These are phyloP conservation scores for Penicillium chermesinum DNA, from an alignment of 495 filamentous ascomycete genomes.

Conservation along the genomic window DNA sequence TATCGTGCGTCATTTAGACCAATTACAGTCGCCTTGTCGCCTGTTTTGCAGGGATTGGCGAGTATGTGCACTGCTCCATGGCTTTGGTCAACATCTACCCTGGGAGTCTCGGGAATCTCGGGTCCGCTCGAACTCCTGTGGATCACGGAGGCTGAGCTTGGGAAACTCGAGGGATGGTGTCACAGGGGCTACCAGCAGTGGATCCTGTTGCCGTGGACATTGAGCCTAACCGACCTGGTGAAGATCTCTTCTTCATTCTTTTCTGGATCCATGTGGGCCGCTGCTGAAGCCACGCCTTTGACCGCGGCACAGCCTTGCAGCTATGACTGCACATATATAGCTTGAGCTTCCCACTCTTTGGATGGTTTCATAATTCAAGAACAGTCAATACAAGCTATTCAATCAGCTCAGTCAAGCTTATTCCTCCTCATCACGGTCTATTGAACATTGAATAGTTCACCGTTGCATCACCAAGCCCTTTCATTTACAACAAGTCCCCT, in stretches of 20 bases:
- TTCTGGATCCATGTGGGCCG: conserved; percentile 23
- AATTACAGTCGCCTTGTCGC: conserved; percentile 20
- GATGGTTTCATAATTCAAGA: conserved; percentile 1
- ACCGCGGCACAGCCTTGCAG: conserved; percentile 11
- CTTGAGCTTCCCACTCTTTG: conserved; percentile 25
- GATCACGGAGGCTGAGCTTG: conserved; percentile 4
- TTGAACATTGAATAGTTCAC: too few relatives aligned
- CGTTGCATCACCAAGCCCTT: too few relatives aligned
- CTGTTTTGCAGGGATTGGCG: conserved; percentile 18
- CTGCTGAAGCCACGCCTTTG: conserved; percentile 19
- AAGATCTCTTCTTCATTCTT: conserved; percentile 23
- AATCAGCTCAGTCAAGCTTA: too few relatives aligned
- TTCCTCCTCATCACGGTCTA: too few relatives aligned
- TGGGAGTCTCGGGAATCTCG: conserved; percentile 18
- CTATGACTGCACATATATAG: conserved; percentile 16
- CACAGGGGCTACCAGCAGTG: conserved; percentile 15
- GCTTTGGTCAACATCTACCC: conserved; percentile 5
- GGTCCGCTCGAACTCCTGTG: conserved; percentile 16
- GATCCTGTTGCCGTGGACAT: conserved; percentile 8
- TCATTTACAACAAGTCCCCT: too few relatives aligned
- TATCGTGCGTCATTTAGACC: conserved; percentile 8
- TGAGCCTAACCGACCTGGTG: conserved; percentile 10
- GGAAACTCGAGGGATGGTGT: conserved; percentile 17
- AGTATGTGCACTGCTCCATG: conserved; percentile 15
- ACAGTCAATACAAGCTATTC: background rate